These are phyloP conservation scores for Kalaharituber pfeilii DNA, from an alignment of 2,329 filamentous ascomycete species.

Conservation along the genomic window DNA sequence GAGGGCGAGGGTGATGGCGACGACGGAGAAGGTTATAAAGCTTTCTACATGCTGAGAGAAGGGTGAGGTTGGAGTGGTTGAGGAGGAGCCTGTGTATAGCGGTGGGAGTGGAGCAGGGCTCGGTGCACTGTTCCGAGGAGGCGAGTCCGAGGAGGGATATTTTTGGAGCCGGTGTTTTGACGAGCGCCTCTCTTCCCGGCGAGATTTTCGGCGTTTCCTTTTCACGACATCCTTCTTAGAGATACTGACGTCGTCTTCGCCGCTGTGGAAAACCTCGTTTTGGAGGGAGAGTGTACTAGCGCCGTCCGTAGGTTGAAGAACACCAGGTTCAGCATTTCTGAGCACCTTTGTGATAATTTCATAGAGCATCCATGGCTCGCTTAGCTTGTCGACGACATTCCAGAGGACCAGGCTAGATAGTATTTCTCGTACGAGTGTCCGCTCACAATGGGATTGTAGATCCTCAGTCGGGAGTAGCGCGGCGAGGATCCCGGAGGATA, in stretches of 20 bases:
- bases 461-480: constrained; percentile 84
- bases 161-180: background rate
- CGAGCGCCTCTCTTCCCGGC: background rate
- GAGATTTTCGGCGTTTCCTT: background rate
- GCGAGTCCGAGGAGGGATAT: background rate
- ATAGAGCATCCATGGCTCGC: constrained; percentile 78
- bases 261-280: background rate
- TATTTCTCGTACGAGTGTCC: constrained; percentile 68
- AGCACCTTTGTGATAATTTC: constrained; percentile 61
- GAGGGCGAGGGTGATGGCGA: constrained; percentile 12
- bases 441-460: constrained; percentile 69
- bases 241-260: background rate
- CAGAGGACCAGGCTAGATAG: constrained; percentile 80
- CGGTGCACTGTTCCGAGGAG: background rate
- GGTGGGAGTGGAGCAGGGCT: constrained; percentile 4
- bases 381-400: constrained; percentile 62
- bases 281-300: background rate
- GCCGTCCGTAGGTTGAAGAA: background rate
- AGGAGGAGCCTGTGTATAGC: no score
- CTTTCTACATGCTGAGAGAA: constrained; percentile 7
- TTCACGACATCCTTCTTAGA: background rate
- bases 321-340: constrained; percentile 26
- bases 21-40: constrained; percentile 14
- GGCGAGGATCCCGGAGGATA: constrained; percentile 67
- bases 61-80: constrained; percentile 5